These are phyloP conservation scores for Crinitomyces ghanaensis DNA, from an alignment of 805 yeast species.

Conservation along the genomic window DNA sequence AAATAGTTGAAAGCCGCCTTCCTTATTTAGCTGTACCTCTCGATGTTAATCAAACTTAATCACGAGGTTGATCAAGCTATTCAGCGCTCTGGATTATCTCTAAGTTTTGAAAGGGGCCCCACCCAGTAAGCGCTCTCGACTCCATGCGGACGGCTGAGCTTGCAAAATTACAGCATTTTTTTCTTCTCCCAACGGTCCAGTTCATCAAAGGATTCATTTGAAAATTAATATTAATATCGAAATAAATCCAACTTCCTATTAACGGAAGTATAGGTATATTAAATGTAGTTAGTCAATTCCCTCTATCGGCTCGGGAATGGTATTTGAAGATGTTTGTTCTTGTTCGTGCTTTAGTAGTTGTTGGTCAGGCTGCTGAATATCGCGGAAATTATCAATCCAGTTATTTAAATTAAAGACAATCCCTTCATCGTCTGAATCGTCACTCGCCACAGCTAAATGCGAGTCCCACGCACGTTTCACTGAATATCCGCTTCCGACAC, in stretches of 20 bases:
- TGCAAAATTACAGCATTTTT: too few relatives aligned
- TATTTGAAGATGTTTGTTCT: not conserved
- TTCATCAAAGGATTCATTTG: not conserved
- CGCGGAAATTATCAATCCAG: constrained; percentile 15
- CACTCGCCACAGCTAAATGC: constrained; percentile 9
- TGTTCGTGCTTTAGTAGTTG: not conserved
- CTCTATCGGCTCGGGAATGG: constrained; percentile 1
- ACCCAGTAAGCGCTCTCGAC: too few relatives aligned
- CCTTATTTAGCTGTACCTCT: too few relatives aligned
- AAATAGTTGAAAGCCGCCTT: too few relatives aligned
- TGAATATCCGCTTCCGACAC: too few relatives aligned
- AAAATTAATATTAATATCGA: not conserved
- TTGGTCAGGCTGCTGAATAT: constrained; percentile 8
- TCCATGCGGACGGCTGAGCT: too few relatives aligned
- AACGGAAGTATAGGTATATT: too few relatives aligned
- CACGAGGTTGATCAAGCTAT: too few relatives aligned
- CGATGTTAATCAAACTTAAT: too few relatives aligned
- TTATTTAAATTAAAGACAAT: constrained; percentile 14
- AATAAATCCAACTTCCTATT: not conserved
- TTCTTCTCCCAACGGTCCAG: not conserved
- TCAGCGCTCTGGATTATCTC: too few relatives aligned
- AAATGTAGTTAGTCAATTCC: not conserved
- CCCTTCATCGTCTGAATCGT: constrained; percentile 17
- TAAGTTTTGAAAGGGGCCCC: too few relatives aligned
- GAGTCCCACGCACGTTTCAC: constrained; percentile 15